A percentile compares a stretch with the other conserved stretches of the same genome.
Conservation (phyloP, 2,329 filamentous ascomycete genomes). For the Xylaria sp. region DNA sequence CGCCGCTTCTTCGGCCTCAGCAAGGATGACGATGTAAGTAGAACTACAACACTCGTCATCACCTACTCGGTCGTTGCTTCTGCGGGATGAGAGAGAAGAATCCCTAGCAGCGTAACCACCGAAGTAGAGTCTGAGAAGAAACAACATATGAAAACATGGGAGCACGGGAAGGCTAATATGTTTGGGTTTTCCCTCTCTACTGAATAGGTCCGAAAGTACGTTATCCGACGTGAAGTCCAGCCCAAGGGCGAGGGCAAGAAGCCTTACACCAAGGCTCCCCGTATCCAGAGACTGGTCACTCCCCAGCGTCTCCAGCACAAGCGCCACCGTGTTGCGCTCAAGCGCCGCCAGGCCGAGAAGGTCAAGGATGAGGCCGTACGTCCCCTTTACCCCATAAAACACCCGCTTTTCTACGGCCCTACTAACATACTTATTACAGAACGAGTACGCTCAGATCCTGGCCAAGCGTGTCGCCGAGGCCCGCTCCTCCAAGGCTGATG, state of each 20-base stretch:
- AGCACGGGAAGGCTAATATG: constrained; percentile 54
- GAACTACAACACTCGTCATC: constrained; percentile 71
- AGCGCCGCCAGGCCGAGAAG: constrained; percentile 97
- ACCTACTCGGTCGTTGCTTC: constrained; percentile 71
- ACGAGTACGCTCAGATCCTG: constrained; percentile 95
- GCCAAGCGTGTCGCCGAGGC: constrained; percentile 97
- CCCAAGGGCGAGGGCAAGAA: constrained; percentile 98
- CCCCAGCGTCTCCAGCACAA: constrained; percentile 99
- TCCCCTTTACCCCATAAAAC: constrained; percentile 45
- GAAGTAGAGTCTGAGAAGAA: constrained; percentile 53
- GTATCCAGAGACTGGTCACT: constrained; percentile 99
- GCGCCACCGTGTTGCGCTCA: constrained; percentile 97
- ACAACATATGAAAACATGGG: constrained; percentile 33
- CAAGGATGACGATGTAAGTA: constrained; percentile 99
- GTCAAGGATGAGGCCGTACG: constrained; percentile 99
- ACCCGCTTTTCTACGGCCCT: background rate
- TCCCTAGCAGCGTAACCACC: constrained; percentile 61
- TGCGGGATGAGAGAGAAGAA: constrained; percentile 54
- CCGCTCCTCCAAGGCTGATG: constrained; percentile 92
- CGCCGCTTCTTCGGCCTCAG: constrained; percentile 99
- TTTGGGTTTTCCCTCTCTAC: constrained; percentile 44
- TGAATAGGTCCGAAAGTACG: constrained; percentile 94
- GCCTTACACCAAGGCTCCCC: constrained; percentile 99
- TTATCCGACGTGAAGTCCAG: constrained; percentile 98
- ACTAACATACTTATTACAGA: constrained; percentile 67